These are phyloP conservation scores for Jamesozyma hellenica DNA, from an alignment of 805 yeast genomes.

Conservation along the genomic window DNA sequence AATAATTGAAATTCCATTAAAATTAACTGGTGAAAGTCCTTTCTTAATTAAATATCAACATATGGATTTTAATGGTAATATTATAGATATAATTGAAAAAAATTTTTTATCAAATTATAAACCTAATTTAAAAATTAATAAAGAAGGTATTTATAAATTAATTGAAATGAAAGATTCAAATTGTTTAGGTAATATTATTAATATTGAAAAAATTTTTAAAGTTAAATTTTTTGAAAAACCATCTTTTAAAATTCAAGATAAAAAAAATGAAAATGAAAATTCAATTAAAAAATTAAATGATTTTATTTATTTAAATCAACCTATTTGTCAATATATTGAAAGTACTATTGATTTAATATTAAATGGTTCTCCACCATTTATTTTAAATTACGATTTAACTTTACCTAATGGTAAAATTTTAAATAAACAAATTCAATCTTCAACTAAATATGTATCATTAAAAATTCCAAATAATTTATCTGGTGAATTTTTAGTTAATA, in stretches of 20 bases:
- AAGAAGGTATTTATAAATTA: slow-evolving; percentile 41
- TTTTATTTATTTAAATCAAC: slow-evolving; percentile 26
- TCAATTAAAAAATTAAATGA: slow-evolving; percentile 14
- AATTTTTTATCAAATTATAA: slow-evolving; percentile 22
- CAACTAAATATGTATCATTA: slow-evolving; percentile 41
- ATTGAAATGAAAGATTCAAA: slow-evolving; percentile 38
- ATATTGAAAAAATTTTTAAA: slow-evolving; percentile 26
- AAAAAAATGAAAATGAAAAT: slow-evolving; percentile 25
- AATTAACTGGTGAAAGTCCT: slow-evolving; percentile 49
- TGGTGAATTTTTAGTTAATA: slow-evolving; percentile 55
- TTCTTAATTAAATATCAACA: slow-evolving; percentile 33
- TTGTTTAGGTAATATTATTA: slow-evolving; percentile 41
- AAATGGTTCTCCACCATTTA: slow-evolving; percentile 55
- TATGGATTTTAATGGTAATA: slow-evolving; percentile 22
- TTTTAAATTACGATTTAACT: slow-evolving; percentile 53
- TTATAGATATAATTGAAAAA: slow-evolving; percentile 17
- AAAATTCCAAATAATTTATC: slow-evolving; percentile 35
- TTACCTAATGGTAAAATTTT: slow-evolving; percentile 44
- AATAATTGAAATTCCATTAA: slow-evolving; percentile 45
- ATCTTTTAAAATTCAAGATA: slow-evolving; percentile 33
- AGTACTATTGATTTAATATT: slow-evolving; percentile 42
- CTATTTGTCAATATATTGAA: slow-evolving; percentile 41
- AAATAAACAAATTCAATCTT: slow-evolving; percentile 37
- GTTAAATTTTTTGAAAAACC: slow-evolving; percentile 41
- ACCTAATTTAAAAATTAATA: slow-evolving; percentile 30